Evolutionary conservation across 495 filamentous ascomycete genomes (phyloP).

Genomic region (Aspergillus mulundensis): DNA sequence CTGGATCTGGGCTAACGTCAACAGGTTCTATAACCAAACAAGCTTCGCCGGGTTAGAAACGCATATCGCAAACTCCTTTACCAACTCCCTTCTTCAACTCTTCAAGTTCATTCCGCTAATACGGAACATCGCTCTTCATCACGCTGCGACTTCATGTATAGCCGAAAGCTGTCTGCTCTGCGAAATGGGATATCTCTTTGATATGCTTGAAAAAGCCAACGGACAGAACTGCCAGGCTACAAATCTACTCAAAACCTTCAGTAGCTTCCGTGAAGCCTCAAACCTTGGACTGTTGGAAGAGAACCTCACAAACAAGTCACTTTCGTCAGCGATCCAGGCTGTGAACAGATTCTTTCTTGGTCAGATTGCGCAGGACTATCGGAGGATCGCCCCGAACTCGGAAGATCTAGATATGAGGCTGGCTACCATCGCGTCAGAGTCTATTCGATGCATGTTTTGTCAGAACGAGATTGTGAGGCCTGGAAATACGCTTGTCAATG

Average conservation of each 20-base stretch:
- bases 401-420: constrained; percentile 56
- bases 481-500: constrained; percentile 69
- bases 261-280: constrained; percentile 67
- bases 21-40: constrained; percentile 88
- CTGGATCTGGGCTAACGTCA: background rate
- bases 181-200: constrained; percentile 91
- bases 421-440: constrained; percentile 50
- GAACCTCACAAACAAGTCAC: constrained; percentile 60
- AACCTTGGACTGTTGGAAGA: constrained; percentile 78
- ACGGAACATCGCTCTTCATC: constrained; percentile 85
- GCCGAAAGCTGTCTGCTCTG: constrained; percentile 82
- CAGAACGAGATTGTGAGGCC: constrained; percentile 68
- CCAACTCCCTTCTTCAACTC: constrained; percentile 88
- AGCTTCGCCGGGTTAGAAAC: constrained; percentile 88
- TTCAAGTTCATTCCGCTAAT: constrained; percentile 85
- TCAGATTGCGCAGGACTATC: constrained; percentile 66
- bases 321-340: constrained; percentile 71
- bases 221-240: constrained; percentile 96
- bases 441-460: constrained; percentile 79
- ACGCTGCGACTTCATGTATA: constrained; percentile 78
- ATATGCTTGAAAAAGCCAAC: constrained; percentile 95
- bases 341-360: constrained; percentile 74
- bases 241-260: constrained; percentile 87
- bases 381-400: constrained; percentile 53
- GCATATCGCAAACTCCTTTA: constrained; percentile 93